Percentiles rank a stretch among this genome's conserved stretches.
These are phyloP conservation scores for Colletotrichum viniferum DNA, from an alignment of 2,329 filamentous ascomycete genomes.

Conservation along the genomic window DNA sequence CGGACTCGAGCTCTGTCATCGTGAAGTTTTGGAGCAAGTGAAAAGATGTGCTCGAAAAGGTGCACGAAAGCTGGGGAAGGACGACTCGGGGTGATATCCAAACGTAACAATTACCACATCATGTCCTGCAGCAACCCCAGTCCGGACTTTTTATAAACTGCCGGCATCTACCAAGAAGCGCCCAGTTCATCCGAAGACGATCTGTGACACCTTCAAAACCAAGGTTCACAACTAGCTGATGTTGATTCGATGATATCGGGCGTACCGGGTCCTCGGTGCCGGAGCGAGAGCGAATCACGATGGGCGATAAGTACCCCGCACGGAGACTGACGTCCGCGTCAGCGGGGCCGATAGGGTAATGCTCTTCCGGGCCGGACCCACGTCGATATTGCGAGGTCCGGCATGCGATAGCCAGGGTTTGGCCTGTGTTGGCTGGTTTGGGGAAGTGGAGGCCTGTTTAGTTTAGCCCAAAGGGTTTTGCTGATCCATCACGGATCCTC, in stretches of 20 bases:
- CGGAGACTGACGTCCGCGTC: not conserved
- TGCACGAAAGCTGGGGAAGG: not conserved
- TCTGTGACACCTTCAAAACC: not conserved
- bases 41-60: not conserved
- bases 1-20: not conserved
- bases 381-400: not conserved
- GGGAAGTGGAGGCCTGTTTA: not conserved
- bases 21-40: fast-evolving
- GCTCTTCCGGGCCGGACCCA: not conserved
- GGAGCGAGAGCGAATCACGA: not conserved
- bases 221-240: not conserved
- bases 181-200: not conserved
- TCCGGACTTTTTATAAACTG: not conserved
- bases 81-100: not conserved
- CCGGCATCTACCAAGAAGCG: not conserved
- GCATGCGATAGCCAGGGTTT: not conserved
- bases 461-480: not conserved
- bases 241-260: not conserved
- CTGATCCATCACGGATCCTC: not conserved
- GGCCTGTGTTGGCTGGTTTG: not conserved
- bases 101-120: not conserved
- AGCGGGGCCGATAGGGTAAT: constrained; percentile 7
- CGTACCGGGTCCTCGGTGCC: not conserved
- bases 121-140: not conserved
- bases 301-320: not conserved